Conservation (phyloP, 768 basidiomycete genomes). For the Boletus tomentosulus region DNA sequence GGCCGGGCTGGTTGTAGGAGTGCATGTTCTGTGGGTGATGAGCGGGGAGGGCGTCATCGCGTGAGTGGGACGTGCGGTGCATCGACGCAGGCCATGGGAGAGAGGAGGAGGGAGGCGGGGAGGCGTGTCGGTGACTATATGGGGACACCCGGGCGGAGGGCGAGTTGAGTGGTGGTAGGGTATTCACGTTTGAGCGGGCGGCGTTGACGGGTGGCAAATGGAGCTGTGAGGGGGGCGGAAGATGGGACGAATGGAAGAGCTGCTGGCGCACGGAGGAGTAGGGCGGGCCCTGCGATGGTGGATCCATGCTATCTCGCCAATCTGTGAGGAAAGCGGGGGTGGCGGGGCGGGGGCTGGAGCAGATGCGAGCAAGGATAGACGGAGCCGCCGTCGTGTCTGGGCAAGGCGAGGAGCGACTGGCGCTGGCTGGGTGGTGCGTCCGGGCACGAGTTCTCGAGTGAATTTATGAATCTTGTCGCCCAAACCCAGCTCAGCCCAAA, state of each 20-base stretch:
- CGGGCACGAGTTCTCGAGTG: constrained; percentile 15
- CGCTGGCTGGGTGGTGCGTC: constrained; percentile 2
- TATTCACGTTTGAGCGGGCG: constrained; percentile 35
- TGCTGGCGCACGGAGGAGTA: constrained; percentile 29
- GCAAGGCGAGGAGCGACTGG: constrained; percentile 1
- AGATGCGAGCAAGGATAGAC: background rate
- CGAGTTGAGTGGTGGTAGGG: constrained; percentile 38
- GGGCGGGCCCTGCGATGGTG: constrained; percentile 29
- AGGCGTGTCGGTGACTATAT: constrained; percentile 25
- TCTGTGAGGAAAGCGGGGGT: background rate
- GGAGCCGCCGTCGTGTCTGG: constrained; percentile 1
- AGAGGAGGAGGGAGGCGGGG: constrained; percentile 24
- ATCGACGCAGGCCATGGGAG: constrained; percentile 24
- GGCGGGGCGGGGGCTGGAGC: constrained; percentile 10
- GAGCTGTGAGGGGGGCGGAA: constrained; percentile 42
- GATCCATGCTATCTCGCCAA: constrained; percentile 21
- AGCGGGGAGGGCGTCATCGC: constrained; percentile 38
- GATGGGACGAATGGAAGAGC: constrained; percentile 41
- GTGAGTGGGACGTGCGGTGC: constrained; percentile 38
- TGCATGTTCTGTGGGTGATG: constrained; percentile 16
- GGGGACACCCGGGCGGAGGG: constrained; percentile 24
- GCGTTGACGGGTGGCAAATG: constrained; percentile 35
- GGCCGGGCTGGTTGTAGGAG: constrained; percentile 20
- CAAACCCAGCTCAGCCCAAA: constrained; percentile 23
- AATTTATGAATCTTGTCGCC: constrained; percentile 23